Percentiles rank a stretch among this genome's conserved stretches.
These are phyloP conservation scores for Ampelocalamus luodianensis DNA, from an alignment of 176 grass and related monocot species.

Conservation along the genomic window DNA sequence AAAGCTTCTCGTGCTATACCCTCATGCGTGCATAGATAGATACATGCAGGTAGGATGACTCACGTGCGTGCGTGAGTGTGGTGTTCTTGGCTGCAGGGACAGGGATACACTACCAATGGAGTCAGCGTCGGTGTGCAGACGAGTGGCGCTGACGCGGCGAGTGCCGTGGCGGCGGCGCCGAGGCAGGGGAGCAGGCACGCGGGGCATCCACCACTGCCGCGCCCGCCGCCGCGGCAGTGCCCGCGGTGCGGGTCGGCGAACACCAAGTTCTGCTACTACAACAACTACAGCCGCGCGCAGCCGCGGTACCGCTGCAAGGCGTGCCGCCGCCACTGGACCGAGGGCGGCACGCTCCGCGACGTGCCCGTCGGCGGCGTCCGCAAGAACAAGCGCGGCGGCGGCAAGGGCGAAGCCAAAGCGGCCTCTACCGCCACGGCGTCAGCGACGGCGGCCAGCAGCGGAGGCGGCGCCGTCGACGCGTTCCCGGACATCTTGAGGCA, in stretches of 20 bases:
- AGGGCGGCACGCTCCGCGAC: constrained; percentile 88
- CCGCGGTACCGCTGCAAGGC: constrained; percentile 84
- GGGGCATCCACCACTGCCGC: constrained; percentile 48
- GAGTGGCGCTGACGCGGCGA: constrained; percentile 10
- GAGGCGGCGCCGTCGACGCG: not conserved
- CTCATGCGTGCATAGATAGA: not conserved
- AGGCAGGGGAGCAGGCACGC: constrained; percentile 44
- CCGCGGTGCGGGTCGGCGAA: constrained; percentile 77
- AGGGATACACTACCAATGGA: constrained; percentile 27
- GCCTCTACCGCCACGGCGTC: not conserved
- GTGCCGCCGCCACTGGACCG: constrained; percentile 88
- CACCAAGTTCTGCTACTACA: constrained; percentile 99
- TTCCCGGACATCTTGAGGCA: constrained; percentile 73
- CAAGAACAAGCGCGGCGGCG: constrained; percentile 72
- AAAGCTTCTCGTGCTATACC: not conserved
- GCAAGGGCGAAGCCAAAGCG: constrained; percentile 16
- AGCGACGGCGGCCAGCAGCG: not conserved
- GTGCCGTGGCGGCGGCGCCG: constrained; percentile 1
- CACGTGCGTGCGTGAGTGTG: not conserved
- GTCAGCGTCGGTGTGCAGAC: not conserved
- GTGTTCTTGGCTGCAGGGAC: constrained; percentile 19
- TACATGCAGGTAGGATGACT: not conserved
- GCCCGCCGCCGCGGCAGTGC: constrained; percentile 73
- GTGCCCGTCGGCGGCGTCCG: constrained; percentile 87
- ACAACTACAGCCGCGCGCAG: constrained; percentile 92